phyloP scores from a whole-genome alignment of 306 rosid genomes.

The Elaeagnus macrophylla region DNA sequence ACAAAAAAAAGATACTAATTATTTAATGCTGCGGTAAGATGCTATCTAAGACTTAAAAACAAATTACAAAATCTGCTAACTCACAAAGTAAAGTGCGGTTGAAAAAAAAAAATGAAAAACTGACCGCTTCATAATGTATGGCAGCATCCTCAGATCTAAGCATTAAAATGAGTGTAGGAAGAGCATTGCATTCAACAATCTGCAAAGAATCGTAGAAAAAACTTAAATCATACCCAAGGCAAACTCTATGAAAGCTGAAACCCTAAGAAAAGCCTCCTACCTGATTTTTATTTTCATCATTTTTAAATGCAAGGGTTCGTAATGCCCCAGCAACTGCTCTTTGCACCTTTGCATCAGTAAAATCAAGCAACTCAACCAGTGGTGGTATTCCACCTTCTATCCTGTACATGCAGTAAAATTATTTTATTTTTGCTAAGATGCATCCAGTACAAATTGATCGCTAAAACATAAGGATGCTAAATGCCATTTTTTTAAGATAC shows the following conservation, averaged over 20 bases:
- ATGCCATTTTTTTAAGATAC: constrained; percentile 7
- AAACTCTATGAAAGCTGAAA: constrained; percentile 11
- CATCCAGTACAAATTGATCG: constrained; percentile 17
- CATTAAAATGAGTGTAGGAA: constrained; percentile 94
- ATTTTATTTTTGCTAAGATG: not conserved
- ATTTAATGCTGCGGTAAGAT: constrained; percentile 17
- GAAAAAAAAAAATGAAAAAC: constrained; percentile 11
- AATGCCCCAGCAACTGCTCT: constrained; percentile 98
- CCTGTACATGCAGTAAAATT: constrained; percentile 23
- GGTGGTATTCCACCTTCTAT: constrained; percentile 99
- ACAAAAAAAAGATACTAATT: constrained; percentile 1
- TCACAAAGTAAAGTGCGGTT: not conserved
- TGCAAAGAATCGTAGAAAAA: constrained; percentile 29
- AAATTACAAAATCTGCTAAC: constrained; percentile 11
- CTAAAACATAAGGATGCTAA: constrained; percentile 7
- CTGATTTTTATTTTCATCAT: constrained; percentile 94
- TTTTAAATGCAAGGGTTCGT: constrained; percentile 89
- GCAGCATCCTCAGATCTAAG: constrained; percentile 93
- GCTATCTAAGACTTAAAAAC: constrained; percentile 11
- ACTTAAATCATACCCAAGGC: constrained; percentile 14
- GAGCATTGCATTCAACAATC: constrained; percentile 99
- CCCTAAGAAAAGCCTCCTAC: constrained; percentile 29
- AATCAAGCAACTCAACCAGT: constrained; percentile 83
- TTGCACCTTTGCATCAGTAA: constrained; percentile 85
- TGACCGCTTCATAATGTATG: constrained; percentile 95